Evolutionary conservation across 2,329 filamentous ascomycete genomes (phyloP), one percentile per base, ranked within the genome.

Genomic region (Fusarium nisikadoi): DNA sequence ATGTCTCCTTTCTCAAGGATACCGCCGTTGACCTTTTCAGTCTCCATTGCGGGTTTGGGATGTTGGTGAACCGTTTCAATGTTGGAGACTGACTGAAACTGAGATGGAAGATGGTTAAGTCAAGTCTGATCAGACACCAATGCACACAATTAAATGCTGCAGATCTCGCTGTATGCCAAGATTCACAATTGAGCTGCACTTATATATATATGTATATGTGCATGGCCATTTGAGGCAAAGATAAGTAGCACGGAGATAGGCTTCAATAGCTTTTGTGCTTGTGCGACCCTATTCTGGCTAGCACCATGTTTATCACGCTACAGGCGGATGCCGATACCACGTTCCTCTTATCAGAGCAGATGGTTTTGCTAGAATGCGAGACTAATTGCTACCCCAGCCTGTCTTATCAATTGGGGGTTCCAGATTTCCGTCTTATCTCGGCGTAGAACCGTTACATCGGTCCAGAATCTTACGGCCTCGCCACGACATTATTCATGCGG

Each of bases 341-440:
- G 36, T 14, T 43, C 27, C 16, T 6, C 64, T 67, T 67, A 67
- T 67, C 64, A 47, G 25, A 27, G 20, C 16, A 16, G 10, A 12
- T 3, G 25, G 7, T 9, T 9, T 19, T 19, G 29, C 14, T 43
- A n/a, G 4, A n/a, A 39, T 42, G 55, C 27, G 19, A 54, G 35
- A 33, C 62, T 66, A 53, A 67, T 29, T 20, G 16, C 13, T 25
- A 49, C 62, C 61, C 69, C 45, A 61, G 65, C 23, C 10, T 23
- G 12, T 14, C 68, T 75, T 75, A 75, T 75, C 73, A 72, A 35
- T 55, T 39, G 19, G 35, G 55, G 33, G 46, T 45, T 36, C 33
- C 25, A 36, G 16, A 43, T 19, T 47, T 46, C 29, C 46, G 49
- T 35, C 56, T 71, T 67, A 60, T 71, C 49, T 68, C 20, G 38